Percentiles rank a stretch among this genome's conserved stretches.
phyloP scores from a whole-genome alignment of 129 eudicot species.

The Helianthus tuberosus region DNA sequence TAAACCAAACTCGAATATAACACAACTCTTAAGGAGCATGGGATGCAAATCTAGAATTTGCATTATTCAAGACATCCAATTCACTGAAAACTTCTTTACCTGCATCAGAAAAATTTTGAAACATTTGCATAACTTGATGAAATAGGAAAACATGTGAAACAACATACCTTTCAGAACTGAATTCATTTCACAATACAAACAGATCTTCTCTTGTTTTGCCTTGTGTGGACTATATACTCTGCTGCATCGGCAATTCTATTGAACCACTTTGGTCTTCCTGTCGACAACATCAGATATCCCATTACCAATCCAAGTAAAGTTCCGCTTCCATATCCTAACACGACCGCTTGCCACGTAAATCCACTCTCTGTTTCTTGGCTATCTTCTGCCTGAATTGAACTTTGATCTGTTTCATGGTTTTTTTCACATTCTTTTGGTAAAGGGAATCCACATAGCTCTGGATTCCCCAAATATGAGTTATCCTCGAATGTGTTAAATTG shows the following conservation, averaged over 20 bases:
- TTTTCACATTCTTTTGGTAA: constrained; percentile 11
- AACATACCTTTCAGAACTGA: not conserved
- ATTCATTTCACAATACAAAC: not conserved
- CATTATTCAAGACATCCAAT: not conserved
- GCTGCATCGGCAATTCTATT: constrained; percentile 18
- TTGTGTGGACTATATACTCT: constrained; percentile 6
- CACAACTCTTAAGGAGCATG: not conserved
- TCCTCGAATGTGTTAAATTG: constrained; percentile 27
- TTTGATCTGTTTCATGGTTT: too few species aligned
- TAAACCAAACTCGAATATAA: too few species aligned
- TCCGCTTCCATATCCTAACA: constrained; percentile 34
- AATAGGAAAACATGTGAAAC: not conserved
- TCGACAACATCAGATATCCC: constrained; percentile 21
- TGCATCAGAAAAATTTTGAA: not conserved
- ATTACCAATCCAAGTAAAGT: constrained; percentile 17
- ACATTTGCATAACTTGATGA: not conserved
- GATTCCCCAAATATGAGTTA: constrained; percentile 26
- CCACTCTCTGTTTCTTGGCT: constrained; percentile 12
- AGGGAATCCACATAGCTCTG: constrained; percentile 12
- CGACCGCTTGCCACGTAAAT: constrained; percentile 23
- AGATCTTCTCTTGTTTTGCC: not conserved
- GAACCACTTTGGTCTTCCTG: constrained; percentile 36
- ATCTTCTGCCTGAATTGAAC: not conserved
- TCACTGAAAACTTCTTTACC: not conserved
- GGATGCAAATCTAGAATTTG: not conserved